Percentiles rank a stretch among this genome's conserved stretches.
phyloP scores from a whole-genome alignment of 2,329 filamentous ascomycete genomes.

The Plenodomus biglobosus region DNA sequence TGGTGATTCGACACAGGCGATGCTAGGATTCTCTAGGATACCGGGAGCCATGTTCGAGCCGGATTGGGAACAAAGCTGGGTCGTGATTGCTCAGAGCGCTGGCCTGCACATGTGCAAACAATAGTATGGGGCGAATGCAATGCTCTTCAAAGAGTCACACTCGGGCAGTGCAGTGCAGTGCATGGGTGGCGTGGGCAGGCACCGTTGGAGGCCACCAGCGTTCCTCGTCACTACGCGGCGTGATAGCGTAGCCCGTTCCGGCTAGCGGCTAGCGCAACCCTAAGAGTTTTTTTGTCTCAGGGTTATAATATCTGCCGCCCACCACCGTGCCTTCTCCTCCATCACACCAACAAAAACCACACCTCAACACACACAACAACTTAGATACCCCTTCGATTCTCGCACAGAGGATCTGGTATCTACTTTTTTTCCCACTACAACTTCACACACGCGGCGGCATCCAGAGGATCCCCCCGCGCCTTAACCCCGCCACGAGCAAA shows the following conservation, averaged over 20 bases:
- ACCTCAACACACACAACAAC: constrained; percentile 25
- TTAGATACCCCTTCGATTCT: constrained; percentile 51
- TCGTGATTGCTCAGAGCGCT: constrained; percentile 10
- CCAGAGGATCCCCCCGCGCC: constrained; percentile 47
- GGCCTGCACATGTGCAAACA: neutral
- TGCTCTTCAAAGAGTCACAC: neutral
- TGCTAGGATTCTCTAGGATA: constrained; percentile 28
- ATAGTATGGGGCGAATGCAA: neutral
- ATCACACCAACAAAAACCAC: constrained; percentile 30
- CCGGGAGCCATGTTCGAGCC: constrained; percentile 38
- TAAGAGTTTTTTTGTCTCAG: constrained; percentile 12
- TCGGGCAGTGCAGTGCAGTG: neutral
- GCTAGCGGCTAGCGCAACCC: constrained; percentile 15
- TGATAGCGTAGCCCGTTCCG: neutral
- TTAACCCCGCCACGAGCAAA: constrained; percentile 44
- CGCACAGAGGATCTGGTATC: constrained; percentile 51
- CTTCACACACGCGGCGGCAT: constrained; percentile 44
- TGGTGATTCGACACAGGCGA: constrained; percentile 32
- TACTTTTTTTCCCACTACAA: constrained; percentile 42
- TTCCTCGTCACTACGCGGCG: too few species aligned
- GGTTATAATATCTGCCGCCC: constrained; percentile 18
- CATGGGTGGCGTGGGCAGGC: constrained; percentile 16
- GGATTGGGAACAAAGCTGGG: constrained; percentile 4
- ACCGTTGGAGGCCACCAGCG: constrained; percentile 1
- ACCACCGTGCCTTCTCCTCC: constrained; percentile 30